A percentile compares a stretch with the other conserved stretches of the same genome.
Evolutionary conservation across 345 rosid species (phyloP).

Genomic region (Boechera divaricarpa): DNA sequence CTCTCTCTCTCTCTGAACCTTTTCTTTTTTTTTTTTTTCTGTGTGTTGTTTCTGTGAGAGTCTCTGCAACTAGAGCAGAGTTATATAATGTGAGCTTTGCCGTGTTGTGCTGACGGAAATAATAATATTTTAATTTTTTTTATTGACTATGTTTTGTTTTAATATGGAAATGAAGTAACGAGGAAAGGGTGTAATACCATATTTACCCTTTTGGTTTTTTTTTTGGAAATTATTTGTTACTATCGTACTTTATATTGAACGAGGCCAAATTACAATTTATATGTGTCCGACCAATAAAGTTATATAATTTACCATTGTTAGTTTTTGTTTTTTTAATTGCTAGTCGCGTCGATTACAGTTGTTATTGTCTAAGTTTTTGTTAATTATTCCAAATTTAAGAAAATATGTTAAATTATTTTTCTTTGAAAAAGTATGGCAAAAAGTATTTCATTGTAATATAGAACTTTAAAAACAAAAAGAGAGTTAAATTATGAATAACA

Average conservation of each 20-base stretch:
- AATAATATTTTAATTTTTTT: not conserved
- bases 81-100: conserved; percentile 37
- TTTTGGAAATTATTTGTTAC: not conserved
- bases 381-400: too few relatives aligned
- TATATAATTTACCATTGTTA: too few relatives aligned
- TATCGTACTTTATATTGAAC: not conserved
- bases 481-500: not conserved
- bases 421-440: too few relatives aligned
- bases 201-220: not conserved
- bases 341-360: not conserved
- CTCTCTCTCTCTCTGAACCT: not conserved
- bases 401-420: too few relatives aligned
- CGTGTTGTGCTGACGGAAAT: conserved; percentile 42
- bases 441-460: too few relatives aligned
- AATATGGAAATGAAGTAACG: conserved; percentile 26
- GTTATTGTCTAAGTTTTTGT: not conserved
- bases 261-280: not conserved
- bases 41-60: conserved; percentile 2
- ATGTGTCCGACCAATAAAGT: conserved; percentile 5
- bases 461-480: too few relatives aligned
- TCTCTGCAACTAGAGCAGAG: conserved; percentile 16
- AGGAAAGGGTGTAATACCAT: conserved; percentile 17
- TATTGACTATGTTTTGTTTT: not conserved
- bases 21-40: not conserved
- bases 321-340: not conserved